Evolutionary conservation across 495 filamentous ascomycete genomes (phyloP).

Genomic region (Penicillium canescens): DNA sequence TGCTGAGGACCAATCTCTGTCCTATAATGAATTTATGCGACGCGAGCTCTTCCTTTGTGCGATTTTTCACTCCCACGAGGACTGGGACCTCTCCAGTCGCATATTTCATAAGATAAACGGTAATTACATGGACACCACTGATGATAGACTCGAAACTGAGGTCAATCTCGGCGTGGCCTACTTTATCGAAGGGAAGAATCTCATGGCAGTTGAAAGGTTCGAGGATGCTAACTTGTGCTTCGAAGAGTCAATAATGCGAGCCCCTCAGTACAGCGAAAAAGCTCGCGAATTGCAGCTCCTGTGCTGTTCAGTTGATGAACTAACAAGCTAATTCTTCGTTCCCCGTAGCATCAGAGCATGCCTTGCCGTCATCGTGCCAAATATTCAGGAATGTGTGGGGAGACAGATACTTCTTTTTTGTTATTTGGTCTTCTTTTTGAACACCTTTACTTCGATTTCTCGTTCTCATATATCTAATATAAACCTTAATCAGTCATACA

Average conservation of each 20-base stretch:
- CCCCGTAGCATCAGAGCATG: no score
- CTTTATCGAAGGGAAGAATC: conserved; percentile 18
- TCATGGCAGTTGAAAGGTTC: conserved; percentile 10
- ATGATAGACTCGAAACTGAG: background rate
- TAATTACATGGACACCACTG: background rate
- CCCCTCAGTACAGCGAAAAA: no score
- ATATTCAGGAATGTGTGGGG: background rate
- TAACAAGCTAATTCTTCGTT: no score
- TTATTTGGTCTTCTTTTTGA: no score
- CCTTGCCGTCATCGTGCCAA: background rate
- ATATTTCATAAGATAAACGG: background rate
- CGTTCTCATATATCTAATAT: no score
- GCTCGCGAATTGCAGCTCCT: no score
- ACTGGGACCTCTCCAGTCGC: no score
- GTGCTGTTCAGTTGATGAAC: no score
- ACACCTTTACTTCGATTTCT: no score
- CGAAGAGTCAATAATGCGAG: background rate
- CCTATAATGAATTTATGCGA: conserved; percentile 4
- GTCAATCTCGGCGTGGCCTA: conserved; percentile 11
- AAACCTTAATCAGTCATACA: no score
- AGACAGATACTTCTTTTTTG: no score
- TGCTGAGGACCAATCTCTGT: conserved; percentile 7
- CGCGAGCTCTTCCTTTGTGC: conserved; percentile 9
- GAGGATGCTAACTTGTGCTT: conserved; percentile 16
- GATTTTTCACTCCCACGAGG: background rate